These are phyloP conservation scores for Gymnopilus junonius DNA, from an alignment of 768 basidiomycete genomes.

Conservation along the genomic window DNA sequence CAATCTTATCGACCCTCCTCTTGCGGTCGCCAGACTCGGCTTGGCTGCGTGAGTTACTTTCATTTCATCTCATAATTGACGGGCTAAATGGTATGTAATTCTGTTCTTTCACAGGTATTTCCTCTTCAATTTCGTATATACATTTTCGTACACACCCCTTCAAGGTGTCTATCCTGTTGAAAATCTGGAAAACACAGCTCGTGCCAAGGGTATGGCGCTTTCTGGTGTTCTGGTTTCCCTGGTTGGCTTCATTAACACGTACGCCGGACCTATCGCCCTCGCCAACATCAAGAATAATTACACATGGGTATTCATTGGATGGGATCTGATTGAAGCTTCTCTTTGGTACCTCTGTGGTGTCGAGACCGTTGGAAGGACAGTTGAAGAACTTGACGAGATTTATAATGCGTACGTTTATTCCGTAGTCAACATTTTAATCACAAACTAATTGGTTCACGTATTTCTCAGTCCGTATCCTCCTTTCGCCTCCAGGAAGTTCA, in stretches of 20 bases:
- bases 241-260: slow-evolving; percentile 48
- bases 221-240: slow-evolving; percentile 27
- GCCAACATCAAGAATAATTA: slow-evolving; percentile 12
- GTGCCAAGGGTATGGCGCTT: slow-evolving; percentile 66
- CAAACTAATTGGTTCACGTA: not conserved
- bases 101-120: too few relatives aligned
- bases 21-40: not conserved
- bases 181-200: slow-evolving; percentile 51
- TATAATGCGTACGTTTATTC: not conserved
- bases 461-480: not conserved
- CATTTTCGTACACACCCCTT: slow-evolving; percentile 60
- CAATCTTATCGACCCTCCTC: not conserved
- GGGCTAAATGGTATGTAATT: too few relatives aligned
- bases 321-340: slow-evolving; percentile 42
- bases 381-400: slow-evolving; percentile 31
- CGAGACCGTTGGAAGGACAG: slow-evolving; percentile 44
- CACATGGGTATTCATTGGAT: slow-evolving; percentile 30
- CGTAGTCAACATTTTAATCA: too few relatives aligned
- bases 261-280: slow-evolving; percentile 47
- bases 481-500: not conserved
- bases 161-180: slow-evolving; percentile 63
- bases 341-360: slow-evolving; percentile 43
- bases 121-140: slow-evolving; percentile 58
- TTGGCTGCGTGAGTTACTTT: not conserved
- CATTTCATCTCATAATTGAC: slow-evolving; percentile 26